These are phyloP conservation scores for Heteromeles arbutifolia DNA, from an alignment of 306 rosid genomes.

Conservation along the genomic window DNA sequence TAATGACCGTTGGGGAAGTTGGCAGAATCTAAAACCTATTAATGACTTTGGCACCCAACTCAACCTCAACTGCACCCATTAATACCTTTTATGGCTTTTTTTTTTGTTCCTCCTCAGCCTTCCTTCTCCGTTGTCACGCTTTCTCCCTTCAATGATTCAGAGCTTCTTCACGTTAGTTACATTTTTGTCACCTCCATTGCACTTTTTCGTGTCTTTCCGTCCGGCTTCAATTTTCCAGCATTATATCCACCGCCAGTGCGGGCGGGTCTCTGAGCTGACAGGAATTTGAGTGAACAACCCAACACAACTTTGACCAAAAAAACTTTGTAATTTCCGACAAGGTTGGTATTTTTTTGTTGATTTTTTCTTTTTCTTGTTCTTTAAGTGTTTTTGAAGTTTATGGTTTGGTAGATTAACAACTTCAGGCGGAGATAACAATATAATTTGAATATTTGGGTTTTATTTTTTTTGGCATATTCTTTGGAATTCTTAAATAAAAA, in stretches of 20 bases:
- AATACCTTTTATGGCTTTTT: neutral
- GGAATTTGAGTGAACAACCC: constrained; percentile 16
- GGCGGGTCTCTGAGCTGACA: constrained; percentile 5
- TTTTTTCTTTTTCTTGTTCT: constrained; percentile 5
- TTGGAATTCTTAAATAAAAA: neutral
- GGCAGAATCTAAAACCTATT: constrained; percentile 35
- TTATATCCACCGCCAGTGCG: neutral
- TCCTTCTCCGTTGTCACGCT: neutral
- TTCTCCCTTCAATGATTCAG: neutral
- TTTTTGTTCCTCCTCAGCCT: neutral
- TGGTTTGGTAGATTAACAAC: constrained; percentile 71
- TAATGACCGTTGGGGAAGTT: constrained; percentile 72
- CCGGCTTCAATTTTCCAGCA: neutral
- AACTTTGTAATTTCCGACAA: constrained; percentile 37
- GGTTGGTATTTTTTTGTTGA: constrained; percentile 20
- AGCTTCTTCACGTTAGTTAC: neutral
- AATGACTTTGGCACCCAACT: constrained; percentile 33
- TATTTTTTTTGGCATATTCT: constrained; percentile 21
- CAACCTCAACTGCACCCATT: constrained; percentile 23
- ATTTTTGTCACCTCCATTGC: neutral
- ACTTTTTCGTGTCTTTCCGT: neutral
- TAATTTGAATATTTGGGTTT: constrained; percentile 1
- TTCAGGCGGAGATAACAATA: constrained; percentile 61
- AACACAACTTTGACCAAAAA: constrained; percentile 6
- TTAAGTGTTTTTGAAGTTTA: constrained; percentile 11